A percentile compares a stretch with the other conserved stretches of the same genome.
Evolutionary conservation across 768 basidiomycete genomes (phyloP).

Genomic region (Boletales sp.): DNA sequence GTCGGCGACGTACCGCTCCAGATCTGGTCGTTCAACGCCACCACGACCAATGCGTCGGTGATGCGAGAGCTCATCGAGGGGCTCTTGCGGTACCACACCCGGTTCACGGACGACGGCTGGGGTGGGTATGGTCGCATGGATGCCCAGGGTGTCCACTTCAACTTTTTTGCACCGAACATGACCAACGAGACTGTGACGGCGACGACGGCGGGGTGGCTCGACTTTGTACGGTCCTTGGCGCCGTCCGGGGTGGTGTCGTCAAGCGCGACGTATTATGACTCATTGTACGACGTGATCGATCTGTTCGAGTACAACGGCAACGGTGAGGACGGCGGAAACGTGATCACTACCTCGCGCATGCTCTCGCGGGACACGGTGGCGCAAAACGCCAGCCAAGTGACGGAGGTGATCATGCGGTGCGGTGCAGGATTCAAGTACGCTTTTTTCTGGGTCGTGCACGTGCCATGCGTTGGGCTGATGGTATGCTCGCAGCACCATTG

Average conservation of each 20-base stretch:
- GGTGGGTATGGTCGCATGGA: slow-evolving; percentile 32
- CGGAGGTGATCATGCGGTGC: background rate
- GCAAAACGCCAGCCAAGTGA: background rate
- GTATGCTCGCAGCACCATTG: too few species aligned
- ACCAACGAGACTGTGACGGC: slow-evolving; percentile 32
- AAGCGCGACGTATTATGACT: background rate
- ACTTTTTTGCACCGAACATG: slow-evolving; percentile 34
- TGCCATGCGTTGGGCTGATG: too few species aligned
- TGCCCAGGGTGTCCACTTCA: slow-evolving; percentile 8
- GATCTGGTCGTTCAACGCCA: slow-evolving; percentile 2
- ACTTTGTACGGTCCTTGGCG: slow-evolving; percentile 13
- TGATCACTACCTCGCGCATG: background rate
- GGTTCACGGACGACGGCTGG: slow-evolving; percentile 42
- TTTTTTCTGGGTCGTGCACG: too few species aligned
- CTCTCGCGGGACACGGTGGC: background rate
- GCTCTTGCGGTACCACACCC: slow-evolving; percentile 32
- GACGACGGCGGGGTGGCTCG: slow-evolving; percentile 31
- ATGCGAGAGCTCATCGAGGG: slow-evolving; percentile 31
- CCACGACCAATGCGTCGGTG: slow-evolving; percentile 24
- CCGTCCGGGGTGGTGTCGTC: background rate
- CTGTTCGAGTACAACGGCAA: background rate
- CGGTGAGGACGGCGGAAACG: background rate
- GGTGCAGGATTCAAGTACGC: background rate
- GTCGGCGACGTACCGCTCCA: slow-evolving; percentile 42
- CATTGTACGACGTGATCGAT: background rate